Conservation (phyloP, 257 asterid species). For the Jasminum sambac region DNA sequence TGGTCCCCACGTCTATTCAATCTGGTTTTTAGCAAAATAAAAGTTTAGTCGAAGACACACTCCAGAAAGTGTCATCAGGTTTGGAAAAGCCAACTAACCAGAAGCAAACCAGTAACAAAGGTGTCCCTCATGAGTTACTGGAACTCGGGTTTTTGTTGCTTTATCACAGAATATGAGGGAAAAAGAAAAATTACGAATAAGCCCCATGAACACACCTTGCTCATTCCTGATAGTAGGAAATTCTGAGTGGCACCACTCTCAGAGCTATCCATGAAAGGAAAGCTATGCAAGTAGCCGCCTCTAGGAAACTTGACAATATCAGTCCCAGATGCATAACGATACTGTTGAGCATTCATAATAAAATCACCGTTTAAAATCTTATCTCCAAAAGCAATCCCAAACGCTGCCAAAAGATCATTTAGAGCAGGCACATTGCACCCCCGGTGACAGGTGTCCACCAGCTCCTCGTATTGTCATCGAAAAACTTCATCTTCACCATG, state of each 20-base stretch:
- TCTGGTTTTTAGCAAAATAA: too few species aligned
- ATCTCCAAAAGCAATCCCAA: conserved; percentile 97
- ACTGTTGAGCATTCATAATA: conserved; percentile 84
- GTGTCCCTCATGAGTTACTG: conserved; percentile 10
- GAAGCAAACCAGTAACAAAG: neutral
- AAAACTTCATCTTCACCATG: conserved; percentile 96
- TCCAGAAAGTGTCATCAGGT: neutral
- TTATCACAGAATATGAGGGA: conserved; percentile 9
- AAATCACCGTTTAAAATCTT: conserved; percentile 95
- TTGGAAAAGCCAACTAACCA: conserved; percentile 1
- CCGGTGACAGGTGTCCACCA: conserved; percentile 99
- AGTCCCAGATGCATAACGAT: conserved; percentile 95
- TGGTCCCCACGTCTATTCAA: too few species aligned
- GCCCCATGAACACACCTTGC: conserved; percentile 57
- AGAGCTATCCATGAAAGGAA: conserved; percentile 92
- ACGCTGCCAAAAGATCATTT: conserved; percentile 90
- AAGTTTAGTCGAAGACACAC: too few species aligned
- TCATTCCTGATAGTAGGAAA: conserved; percentile 77
- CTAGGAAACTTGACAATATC: conserved; percentile 85
- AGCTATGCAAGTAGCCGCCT: conserved; percentile 94
- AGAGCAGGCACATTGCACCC: conserved; percentile 93
- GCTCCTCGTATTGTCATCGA: conserved; percentile 95
- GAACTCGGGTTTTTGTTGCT: neutral
- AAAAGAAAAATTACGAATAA: conserved; percentile 12
- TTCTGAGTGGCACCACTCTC: conserved; percentile 97